These are phyloP conservation scores for Aspergillus sp. DNA, from an alignment of 2,329 filamentous ascomycete genomes.

Conservation along the genomic window DNA sequence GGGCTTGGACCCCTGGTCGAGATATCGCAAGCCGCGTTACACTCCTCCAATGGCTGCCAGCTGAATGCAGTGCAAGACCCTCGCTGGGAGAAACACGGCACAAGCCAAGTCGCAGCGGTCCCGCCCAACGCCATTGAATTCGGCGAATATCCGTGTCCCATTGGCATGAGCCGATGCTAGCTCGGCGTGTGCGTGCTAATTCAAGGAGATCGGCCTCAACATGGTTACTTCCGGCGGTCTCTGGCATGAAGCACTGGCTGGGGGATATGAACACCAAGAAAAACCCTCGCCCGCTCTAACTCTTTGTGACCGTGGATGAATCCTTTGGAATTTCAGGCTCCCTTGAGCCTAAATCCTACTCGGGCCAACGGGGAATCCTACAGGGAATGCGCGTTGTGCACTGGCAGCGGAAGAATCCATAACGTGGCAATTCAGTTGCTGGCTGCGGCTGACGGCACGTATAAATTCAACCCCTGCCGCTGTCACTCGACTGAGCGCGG, in stretches of 20 bases:
- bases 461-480: too few relatives aligned
- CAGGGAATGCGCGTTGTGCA: neutral
- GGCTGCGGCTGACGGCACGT: too few relatives aligned
- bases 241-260: neutral
- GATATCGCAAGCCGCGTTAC: neutral
- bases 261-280: neutral
- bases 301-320: slow-evolving; percentile 25
- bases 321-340: slow-evolving; percentile 4
- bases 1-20: neutral
- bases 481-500: neutral
- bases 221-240: too few relatives aligned
- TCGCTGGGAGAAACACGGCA: neutral
- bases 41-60: neutral
- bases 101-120: neutral
- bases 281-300: neutral
- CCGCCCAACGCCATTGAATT: neutral
- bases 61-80: neutral
- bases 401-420: too few relatives aligned
- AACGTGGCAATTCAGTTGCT: too few relatives aligned
- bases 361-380: neutral
- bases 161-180: too few relatives aligned
- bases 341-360: slow-evolving; percentile 10
- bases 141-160: too few relatives aligned
- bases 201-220: too few relatives aligned
- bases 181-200: too few relatives aligned